Conservation (phyloP, 2,329 filamentous ascomycete species). For the Botrytis deweyae region DNA sequence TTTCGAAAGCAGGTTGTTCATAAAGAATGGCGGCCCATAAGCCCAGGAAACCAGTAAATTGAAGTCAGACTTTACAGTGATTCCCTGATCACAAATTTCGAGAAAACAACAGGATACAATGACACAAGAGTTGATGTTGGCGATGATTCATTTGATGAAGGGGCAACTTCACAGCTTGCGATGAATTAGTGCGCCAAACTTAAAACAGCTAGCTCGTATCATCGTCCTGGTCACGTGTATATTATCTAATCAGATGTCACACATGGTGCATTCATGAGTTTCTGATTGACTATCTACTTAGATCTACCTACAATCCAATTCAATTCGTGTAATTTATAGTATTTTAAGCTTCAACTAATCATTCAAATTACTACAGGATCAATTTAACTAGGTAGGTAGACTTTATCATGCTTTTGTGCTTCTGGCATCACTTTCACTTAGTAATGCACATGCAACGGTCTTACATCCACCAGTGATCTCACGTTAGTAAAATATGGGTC, state of each 20-base stretch:
- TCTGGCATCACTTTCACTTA: background rate
- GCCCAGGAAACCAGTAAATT: background rate
- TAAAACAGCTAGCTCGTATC: background rate
- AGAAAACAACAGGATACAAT: background rate
- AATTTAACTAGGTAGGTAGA: background rate
- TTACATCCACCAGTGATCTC: background rate
- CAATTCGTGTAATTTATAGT: background rate
- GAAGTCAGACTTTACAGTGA: background rate
- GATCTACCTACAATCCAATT: background rate
- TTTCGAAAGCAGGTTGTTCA: background rate
- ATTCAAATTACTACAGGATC: background rate
- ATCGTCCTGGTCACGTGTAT: fast-evolving
- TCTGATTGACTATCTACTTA: no score
- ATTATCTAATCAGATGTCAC: fast-evolving
- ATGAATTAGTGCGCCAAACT: background rate
- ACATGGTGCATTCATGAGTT: background rate
- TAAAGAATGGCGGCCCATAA: background rate
- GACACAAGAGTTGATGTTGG: background rate
- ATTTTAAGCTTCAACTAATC: background rate
- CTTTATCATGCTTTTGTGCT: background rate
- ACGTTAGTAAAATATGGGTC: background rate
- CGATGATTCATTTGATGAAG: constrained; percentile 1
- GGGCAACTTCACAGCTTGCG: background rate
- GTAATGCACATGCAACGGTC: background rate
- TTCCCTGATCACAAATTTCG: background rate